phyloP scores from a whole-genome alignment of 805 yeast genomes.

The Starmerella gropengiesseri region DNA sequence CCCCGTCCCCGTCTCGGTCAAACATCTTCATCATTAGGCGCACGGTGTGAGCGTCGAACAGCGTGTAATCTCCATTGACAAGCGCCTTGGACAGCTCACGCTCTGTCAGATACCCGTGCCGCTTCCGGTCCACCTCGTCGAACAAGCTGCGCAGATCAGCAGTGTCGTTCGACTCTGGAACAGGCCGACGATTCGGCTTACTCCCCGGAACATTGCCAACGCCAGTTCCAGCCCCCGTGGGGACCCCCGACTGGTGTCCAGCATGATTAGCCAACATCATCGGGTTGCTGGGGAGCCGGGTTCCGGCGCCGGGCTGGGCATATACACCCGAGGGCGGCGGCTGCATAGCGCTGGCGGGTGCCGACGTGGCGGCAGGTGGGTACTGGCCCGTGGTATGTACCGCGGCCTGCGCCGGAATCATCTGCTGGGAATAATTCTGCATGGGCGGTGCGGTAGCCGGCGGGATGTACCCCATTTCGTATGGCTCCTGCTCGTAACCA shows the following conservation, averaged over 20 bases:
- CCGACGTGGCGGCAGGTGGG: no score
- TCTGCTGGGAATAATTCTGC: no score
- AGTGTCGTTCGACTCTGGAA: constrained; percentile 3
- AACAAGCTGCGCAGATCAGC: constrained; percentile 40
- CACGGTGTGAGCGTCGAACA: constrained; percentile 51
- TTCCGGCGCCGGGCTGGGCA: background rate
- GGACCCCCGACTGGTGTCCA: no score
- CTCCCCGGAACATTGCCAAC: no score
- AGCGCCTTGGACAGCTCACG: constrained; percentile 49
- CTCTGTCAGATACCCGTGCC: constrained; percentile 45
- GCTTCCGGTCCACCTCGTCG: constrained; percentile 44
- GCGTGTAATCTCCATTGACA: constrained; percentile 52
- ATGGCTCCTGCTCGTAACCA: no score
- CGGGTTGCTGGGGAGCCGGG: constrained; percentile 1
- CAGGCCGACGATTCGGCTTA: background rate
- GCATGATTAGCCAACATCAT: no score
- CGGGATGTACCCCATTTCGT: no score
- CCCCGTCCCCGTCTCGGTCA: constrained; percentile 39
- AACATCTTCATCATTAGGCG: constrained; percentile 52
- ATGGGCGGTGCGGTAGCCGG: constrained; percentile 1
- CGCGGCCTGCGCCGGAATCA: no score
- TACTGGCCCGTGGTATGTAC: no score
- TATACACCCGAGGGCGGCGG: background rate
- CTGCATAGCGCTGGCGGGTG: background rate
- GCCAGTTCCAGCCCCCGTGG: no score